Percentiles rank a stretch among this genome's conserved stretches.
Evolutionary conservation across 495 filamentous ascomycete species (phyloP).

Genomic region (Hypoxylon fragiforme): DNA sequence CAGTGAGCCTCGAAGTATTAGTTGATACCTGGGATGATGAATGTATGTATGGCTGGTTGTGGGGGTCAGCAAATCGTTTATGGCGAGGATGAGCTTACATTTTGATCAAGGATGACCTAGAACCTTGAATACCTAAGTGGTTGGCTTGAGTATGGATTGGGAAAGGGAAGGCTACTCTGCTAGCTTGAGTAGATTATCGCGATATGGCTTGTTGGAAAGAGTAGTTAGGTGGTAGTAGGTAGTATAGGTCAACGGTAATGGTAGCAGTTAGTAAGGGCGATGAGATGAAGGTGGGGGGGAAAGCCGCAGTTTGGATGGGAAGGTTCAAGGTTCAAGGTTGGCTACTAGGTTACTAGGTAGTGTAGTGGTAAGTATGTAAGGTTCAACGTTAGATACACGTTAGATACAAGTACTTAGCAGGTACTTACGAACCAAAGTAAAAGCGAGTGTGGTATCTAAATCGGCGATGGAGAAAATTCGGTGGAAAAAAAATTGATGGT

Average conservation of each 20-base stretch:
- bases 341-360: too few relatives aligned
- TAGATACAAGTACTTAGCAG: neutral
- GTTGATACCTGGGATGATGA: slow-evolving; percentile 1
- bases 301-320: slow-evolving; percentile 8
- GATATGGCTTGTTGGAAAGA: slow-evolving; percentile 3
- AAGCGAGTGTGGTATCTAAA: slow-evolving; percentile 14
- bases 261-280: slow-evolving; percentile 4
- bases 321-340: too few relatives aligned
- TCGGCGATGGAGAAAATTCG: slow-evolving; percentile 28
- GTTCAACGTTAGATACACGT: too few relatives aligned
- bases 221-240: neutral
- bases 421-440: too few relatives aligned
- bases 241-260: too few relatives aligned
- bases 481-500: slow-evolving; percentile 20
- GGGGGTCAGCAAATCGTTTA: neutral
- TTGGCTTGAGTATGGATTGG: too few relatives aligned
- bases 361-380: too few relatives aligned
- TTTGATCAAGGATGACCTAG: slow-evolving; percentile 9
- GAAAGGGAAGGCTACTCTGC: slow-evolving; percentile 1
- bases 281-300: slow-evolving; percentile 5
- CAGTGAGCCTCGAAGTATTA: slow-evolving; percentile 10
- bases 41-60: neutral
- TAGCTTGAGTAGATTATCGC: slow-evolving; percentile 13
- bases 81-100: slow-evolving; percentile 18
- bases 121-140: too few relatives aligned